Base-by-base conservation (phyloP, 2,329 filamentous ascomycete species). In the Trichoderma gracile region DNA sequence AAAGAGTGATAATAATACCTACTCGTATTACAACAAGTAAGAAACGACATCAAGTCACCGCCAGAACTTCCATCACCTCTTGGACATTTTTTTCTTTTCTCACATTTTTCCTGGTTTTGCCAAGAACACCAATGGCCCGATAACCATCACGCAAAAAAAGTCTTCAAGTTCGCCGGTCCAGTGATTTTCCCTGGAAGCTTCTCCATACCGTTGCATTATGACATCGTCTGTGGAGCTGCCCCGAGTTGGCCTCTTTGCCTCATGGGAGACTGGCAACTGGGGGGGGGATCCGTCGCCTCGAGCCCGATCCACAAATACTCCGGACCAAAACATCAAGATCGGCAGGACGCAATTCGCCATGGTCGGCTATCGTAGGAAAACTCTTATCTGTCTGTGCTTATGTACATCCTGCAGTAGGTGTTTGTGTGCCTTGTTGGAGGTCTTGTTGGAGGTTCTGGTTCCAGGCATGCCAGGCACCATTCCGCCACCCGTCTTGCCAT, bases 231-330 rank as follows among this genome's bases (percentile, higher is more conserved):
- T 60, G 57, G 33, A 60, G 27, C 45, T 21, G 17, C 21, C 1
- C 57, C 46, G 27, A 30, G 53, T 45, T 14, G 40, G 15, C 40
- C 14, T 38, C 33, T 38, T 38, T 38, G 33, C 33, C 33, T 38
- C 33, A 38, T 38, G 33, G 10, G 33, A 12, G 33, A 14, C 33
- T 38, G 33, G 27, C 27, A 8, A 27, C n/a, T n/a, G 27, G 3
- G 5, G 17, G 7, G 17, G 46, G 33, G 56, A 49, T 38, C 38
- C 55, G 55, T 19, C 27, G 56, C 42, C 57, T 60, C 57, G 46
- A 38, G n/a, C 45, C 12, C 42, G n/a, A 50, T 60, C 57, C 57
- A 60, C 46, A 60, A 60, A 60, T 50, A 50, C 57, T 40, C 57
- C 46, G 57, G 46, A 23, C 50, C 46, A 33, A 30, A 42, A 42